Base-by-base conservation (phyloP, 2,329 filamentous ascomycete genomes). In the Trichophyton equinum region DNA sequence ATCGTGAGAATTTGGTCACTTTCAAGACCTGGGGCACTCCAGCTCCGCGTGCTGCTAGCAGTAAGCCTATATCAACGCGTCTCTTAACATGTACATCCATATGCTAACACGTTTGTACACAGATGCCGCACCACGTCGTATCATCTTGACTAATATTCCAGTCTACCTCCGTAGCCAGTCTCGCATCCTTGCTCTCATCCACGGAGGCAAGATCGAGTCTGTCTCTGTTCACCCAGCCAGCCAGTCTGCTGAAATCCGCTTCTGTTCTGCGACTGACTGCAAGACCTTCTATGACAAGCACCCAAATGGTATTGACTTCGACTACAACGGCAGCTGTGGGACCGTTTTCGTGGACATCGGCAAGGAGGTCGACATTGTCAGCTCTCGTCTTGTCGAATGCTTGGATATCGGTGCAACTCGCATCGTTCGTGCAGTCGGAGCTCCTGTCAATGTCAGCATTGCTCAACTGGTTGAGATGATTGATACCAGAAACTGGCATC, bases 391-490 rank as follows among this genome's bases (percentile, higher is more conserved):
- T 18, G 68, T 68, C 4, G 72, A 72, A 42, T 74, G 73, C 58
- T 71, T 75, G 8, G 72, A 74, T 1, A 68, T 70, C 1, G 75
- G 75, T 0, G 71, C 72, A 3, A 76, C 78, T 25, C 76, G 79
- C 36, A 78, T 77, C 57, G 71, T 81, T 13, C 75, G 75, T 55
- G 76, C 73, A 20, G 67, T 74, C 5, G 74, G 74, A 7, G 74
- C 74, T 4, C 72, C 76, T 15, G 69, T 75, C 44, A 71, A 76
- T 18, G 72, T 74, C 67, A 69, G 65, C 11, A 73, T 77, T 62
- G 61, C 53, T 22, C 8, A 55, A 4, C 66, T 68, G 11, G 67
- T 80, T 42, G 62, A 69, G 61, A 70, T 71, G 49, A 61, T 79
- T 7, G 67, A 68, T 40, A 69, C 69, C 5, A 73, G 68, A 18